Percentiles rank a stretch among this genome's conserved stretches.
These are phyloP conservation scores for Austroboletus festivus DNA, from an alignment of 768 basidiomycete species.

Conservation along the genomic window DNA sequence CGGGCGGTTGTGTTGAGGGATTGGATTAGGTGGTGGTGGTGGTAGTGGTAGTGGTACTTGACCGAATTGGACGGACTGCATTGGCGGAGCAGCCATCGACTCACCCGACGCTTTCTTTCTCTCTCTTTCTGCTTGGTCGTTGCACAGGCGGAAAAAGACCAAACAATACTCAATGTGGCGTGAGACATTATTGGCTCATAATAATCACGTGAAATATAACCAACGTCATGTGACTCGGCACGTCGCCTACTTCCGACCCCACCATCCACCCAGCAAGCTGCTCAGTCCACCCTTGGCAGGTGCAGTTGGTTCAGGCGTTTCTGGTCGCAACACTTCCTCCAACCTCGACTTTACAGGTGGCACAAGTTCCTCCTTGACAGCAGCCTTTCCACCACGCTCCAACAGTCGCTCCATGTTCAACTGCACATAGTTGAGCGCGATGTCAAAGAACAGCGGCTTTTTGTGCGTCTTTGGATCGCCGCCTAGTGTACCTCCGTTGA, in stretches of 20 bases:
- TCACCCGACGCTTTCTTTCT: not conserved
- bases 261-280: slow-evolving; percentile 78
- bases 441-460: slow-evolving; percentile 92
- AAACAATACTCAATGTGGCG: slow-evolving; percentile 18
- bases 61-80: slow-evolving; percentile 25
- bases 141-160: slow-evolving; percentile 14
- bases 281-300: slow-evolving; percentile 55
- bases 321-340: slow-evolving; percentile 46
- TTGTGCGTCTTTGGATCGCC: slow-evolving; percentile 50
- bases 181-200: slow-evolving; percentile 15
- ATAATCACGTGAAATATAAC: slow-evolving; percentile 12
- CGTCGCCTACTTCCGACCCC: slow-evolving; percentile 45
- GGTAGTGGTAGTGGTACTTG: slow-evolving; percentile 15
- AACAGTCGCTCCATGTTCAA: slow-evolving; percentile 78
- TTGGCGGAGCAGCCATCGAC: slow-evolving; percentile 23
- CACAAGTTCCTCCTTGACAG: slow-evolving; percentile 10
- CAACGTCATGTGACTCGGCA: slow-evolving; percentile 2
- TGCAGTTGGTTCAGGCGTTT: slow-evolving; percentile 48
- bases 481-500: slow-evolving; percentile 62
- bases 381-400: slow-evolving; percentile 63
- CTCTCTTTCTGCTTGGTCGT: slow-evolving; percentile 8
- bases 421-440: slow-evolving; percentile 89
- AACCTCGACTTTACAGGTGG: slow-evolving; percentile 49
- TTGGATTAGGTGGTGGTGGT: slow-evolving; percentile 9
- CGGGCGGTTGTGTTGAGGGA: too few relatives aligned